Conservation (phyloP, 257 asterid species). For the Penstemon barbatus region DNA sequence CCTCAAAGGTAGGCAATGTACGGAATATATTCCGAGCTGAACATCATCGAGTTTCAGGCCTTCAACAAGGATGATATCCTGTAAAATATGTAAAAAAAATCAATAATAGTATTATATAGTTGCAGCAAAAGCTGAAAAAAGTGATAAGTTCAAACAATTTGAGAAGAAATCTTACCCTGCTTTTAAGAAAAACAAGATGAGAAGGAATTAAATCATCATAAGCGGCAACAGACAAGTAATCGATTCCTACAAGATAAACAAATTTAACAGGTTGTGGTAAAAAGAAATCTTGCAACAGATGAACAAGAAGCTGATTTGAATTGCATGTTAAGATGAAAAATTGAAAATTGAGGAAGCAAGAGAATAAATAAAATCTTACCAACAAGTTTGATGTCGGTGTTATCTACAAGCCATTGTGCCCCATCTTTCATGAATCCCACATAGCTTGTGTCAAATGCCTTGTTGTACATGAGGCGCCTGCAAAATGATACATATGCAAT, state of each 20-base stretch:
- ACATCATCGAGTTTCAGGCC: conserved; percentile 81
- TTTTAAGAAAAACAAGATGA: conserved; percentile 78
- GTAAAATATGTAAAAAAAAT: conserved; percentile 31
- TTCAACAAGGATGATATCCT: conserved; percentile 95
- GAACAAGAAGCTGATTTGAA: not conserved
- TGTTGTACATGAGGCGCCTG: conserved; percentile 89
- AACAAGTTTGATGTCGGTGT: conserved; percentile 94
- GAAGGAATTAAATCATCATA: conserved; percentile 66
- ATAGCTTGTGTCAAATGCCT: conserved; percentile 82
- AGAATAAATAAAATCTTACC: conserved; percentile 45
- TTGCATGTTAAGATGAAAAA: not conserved
- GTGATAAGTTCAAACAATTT: not conserved
- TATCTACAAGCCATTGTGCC: conserved; percentile 91
- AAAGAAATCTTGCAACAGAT: not conserved
- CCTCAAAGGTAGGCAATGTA: conserved; percentile 89
- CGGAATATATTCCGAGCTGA: conserved; percentile 61
- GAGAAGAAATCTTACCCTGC: conserved; percentile 58
- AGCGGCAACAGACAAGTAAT: conserved; percentile 98
- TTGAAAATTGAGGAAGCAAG: too few relatives aligned
- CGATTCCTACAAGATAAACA: conserved; percentile 57
- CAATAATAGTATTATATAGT: not conserved
- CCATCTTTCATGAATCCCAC: conserved; percentile 96
- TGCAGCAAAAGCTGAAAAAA: conserved; percentile 5
- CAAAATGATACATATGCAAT: conserved; percentile 21
- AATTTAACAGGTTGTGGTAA: not conserved